Evolutionary conservation across 2,329 filamentous ascomycete genomes (phyloP).

Genomic region (Alternaria infectoria): DNA sequence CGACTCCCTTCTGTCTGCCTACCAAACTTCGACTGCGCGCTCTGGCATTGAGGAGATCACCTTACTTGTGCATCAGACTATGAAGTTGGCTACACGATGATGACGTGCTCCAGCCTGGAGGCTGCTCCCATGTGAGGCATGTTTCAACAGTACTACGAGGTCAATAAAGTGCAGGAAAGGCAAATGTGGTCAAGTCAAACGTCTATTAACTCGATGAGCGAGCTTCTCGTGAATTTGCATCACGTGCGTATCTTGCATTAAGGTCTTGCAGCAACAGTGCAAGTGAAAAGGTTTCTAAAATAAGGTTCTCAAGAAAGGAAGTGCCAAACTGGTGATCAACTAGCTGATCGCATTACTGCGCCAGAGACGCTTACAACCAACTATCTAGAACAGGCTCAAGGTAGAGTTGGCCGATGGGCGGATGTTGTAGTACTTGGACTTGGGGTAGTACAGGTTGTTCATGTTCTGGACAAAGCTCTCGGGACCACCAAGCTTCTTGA

Average conservation of each 20-base stretch:
- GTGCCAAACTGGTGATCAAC: neutral
- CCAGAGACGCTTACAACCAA: neutral
- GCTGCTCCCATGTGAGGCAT: neutral
- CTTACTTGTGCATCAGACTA: neutral
- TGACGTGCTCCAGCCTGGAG: neutral
- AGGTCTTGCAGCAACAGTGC: neutral
- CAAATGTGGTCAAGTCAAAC: neutral
- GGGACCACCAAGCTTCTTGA: constrained; percentile 23
- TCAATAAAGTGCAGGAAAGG: neutral
- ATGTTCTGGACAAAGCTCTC: constrained; percentile 1
- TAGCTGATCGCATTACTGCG: neutral
- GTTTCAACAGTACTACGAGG: neutral
- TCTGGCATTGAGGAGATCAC: neutral
- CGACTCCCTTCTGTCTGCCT: neutral
- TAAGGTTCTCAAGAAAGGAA: neutral
- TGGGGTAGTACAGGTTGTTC: constrained; percentile 32
- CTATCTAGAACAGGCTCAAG: neutral
- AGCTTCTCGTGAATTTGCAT: neutral
- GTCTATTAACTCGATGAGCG: neutral
- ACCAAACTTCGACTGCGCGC: neutral
- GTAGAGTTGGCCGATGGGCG: constrained; percentile 9
- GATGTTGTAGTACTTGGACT: constrained; percentile 32
- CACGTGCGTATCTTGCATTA: neutral
- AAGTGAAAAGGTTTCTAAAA: neutral
- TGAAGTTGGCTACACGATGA: neutral